A percentile compares a stretch with the other conserved stretches of the same genome.
Conservation (phyloP, 1,284 basidiomycete genomes). For the Puccinia horiana region DNA sequence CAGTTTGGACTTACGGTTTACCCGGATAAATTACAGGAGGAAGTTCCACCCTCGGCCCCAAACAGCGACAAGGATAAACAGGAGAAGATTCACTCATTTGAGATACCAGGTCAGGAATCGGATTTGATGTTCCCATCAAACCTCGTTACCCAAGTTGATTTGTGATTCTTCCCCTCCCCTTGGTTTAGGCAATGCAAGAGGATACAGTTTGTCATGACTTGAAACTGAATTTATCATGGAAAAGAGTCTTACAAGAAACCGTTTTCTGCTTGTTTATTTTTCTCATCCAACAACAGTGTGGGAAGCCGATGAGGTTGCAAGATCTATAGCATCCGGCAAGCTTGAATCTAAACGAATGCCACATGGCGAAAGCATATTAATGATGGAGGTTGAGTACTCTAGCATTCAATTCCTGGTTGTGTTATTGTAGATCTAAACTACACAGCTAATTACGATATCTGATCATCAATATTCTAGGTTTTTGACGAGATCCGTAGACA, state of each 20-base stretch:
- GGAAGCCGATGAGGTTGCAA: slow-evolving; percentile 61
- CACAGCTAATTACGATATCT: no score
- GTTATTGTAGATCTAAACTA: not conserved
- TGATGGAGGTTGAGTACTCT: slow-evolving; percentile 42
- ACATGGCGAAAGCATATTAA: slow-evolving; percentile 42
- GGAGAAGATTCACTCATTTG: slow-evolving; percentile 13
- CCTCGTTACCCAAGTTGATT: slow-evolving; percentile 1
- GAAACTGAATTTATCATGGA: not conserved
- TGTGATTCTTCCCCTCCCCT: not conserved
- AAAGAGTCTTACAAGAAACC: not conserved
- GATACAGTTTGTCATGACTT: slow-evolving; percentile 5
- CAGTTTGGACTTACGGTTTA: slow-evolving; percentile 8
- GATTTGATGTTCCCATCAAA: not conserved
- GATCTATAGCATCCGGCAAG: slow-evolving; percentile 54
- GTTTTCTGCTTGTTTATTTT: not conserved
- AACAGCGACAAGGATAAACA: not conserved
- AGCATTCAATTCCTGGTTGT: not conserved
- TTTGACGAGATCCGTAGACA: slow-evolving; percentile 44
- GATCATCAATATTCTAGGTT: slow-evolving; percentile 18
- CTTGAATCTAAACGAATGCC: slow-evolving; percentile 45
- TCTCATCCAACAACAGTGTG: slow-evolving; percentile 56
- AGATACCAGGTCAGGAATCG: not conserved
- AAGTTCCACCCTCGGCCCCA: not conserved
- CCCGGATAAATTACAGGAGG: not conserved
- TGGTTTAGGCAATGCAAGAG: not conserved